Evolutionary conservation across 257 asterid species (phyloP), one percentile per base, ranked within the genome.

Genomic region (Apocynum venetum): DNA sequence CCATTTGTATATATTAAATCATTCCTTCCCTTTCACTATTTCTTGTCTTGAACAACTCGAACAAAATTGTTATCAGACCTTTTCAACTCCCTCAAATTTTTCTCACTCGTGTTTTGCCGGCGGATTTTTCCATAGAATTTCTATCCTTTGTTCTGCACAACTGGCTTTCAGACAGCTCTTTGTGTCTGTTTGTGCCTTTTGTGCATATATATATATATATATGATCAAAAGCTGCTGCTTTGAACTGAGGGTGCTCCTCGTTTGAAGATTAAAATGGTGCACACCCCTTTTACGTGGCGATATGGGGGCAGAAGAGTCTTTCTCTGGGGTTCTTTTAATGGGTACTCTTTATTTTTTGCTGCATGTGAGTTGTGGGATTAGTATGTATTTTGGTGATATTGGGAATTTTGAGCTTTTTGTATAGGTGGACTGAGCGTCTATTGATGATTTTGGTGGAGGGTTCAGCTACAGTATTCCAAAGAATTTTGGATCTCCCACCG

Each of bases 261-360:
- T 82, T 76, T 78, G 67, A 82, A 80, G 55, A 68, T 38, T 17
- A 72, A 68, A 82, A 90, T 91, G 97, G 93, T 91, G 77, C 90
- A 65, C 46, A 81, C 86, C 47, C 85, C 84, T 47, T 89, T 91
- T 78, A 87, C 90, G 72, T 91, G 97, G 97, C 88, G 89, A 2
- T 86, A 87, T 76, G 97, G 97, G 12, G 97, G 97, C 59, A 82
- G 10, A 71, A 83, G 84, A 69, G 94, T 89, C 70, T 85, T 51
- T 77, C 87, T 91, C 20, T 86, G 79, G 41, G 91, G 87, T 73
- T 91, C 96, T 65, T 91, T 88, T 77, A 81, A 83, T 80, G 91
- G 96, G 96, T 89, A 88, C 52, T 49, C 77, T 73, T 35, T 43
- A 8, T 46, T 71, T 73, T 36, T 4, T 61, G n/a, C 11, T 20